A percentile compares a stretch with the other conserved stretches of the same genome.
Conservation (phyloP, 768 basidiomycete species). For the Boletus rufocinnamomeus region DNA sequence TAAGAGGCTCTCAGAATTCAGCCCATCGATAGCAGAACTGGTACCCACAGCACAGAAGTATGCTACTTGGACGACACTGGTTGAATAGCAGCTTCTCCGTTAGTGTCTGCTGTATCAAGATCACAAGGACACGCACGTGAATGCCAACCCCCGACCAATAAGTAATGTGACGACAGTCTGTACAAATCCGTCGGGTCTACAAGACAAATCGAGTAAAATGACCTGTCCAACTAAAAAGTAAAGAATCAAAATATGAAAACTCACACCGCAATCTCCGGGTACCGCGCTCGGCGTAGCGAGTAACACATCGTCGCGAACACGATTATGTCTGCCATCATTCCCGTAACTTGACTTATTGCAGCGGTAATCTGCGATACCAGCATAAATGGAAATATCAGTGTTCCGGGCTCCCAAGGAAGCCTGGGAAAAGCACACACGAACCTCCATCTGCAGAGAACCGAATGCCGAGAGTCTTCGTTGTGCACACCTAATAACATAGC, state of each 20-base stretch:
- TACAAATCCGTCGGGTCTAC: conserved; percentile 18
- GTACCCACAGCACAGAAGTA: conserved; percentile 26
- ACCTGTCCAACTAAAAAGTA: neutral
- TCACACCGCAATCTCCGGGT: conserved; percentile 20
- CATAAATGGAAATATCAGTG: neutral
- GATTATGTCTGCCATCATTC: conserved; percentile 14
- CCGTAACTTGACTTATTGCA: conserved; percentile 13
- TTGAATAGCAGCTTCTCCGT: neutral
- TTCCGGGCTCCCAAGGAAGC: neutral
- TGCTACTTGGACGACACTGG: conserved; percentile 21
- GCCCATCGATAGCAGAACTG: neutral
- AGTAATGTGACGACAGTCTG: neutral
- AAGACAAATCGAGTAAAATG: neutral
- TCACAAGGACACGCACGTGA: conserved; percentile 22
- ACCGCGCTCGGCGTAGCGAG: conserved; percentile 22
- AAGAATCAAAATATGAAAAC: conserved; percentile 1
- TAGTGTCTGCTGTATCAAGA: neutral
- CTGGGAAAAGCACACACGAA: conserved; percentile 5
- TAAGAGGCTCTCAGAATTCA: conserved; percentile 3
- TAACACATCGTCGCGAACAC: conserved; percentile 18
- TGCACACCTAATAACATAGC: conserved; percentile 14
- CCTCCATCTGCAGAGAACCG: conserved; percentile 20
- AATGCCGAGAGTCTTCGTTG: conserved; percentile 28
- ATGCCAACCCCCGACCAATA: conserved; percentile 26
- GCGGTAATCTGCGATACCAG: conserved; percentile 11